Evolutionary conservation across 306 rosid genomes (phyloP).

Genomic region (Pyrus pyrifolia): DNA sequence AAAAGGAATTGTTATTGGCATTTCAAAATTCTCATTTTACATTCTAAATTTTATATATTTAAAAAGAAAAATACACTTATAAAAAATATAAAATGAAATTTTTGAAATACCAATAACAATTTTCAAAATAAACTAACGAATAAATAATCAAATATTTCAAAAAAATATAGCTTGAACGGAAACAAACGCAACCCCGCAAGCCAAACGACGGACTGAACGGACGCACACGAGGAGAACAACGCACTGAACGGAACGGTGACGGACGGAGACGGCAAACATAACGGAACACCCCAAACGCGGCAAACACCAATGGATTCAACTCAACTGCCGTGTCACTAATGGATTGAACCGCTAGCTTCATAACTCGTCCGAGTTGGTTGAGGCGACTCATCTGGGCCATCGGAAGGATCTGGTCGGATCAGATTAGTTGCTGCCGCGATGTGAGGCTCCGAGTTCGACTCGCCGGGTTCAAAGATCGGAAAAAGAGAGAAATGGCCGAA

Average conservation of each 20-base stretch:
- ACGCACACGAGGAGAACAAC: neutral
- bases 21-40: too few relatives aligned
- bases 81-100: too few relatives aligned
- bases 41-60: too few relatives aligned
- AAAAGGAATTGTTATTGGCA: too few relatives aligned
- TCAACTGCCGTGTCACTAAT: neutral
- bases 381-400: neutral
- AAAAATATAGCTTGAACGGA: conserved; percentile 34
- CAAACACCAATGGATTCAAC: conserved; percentile 18
- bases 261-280: conserved; percentile 19
- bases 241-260: neutral
- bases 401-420: neutral
- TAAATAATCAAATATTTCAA: neutral
- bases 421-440: too few relatives aligned
- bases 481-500: conserved; percentile 7
- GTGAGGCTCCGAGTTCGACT: neutral
- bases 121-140: neutral
- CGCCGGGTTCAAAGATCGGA: conserved; percentile 32
- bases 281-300: conserved; percentile 25
- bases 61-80: too few relatives aligned
- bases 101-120: too few relatives aligned
- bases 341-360: too few relatives aligned
- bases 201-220: conserved; percentile 18
- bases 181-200: conserved; percentile 10
- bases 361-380: neutral